Conservation (phyloP, 2,329 filamentous ascomycete species). For the Calonectria fujianensis region DNA sequence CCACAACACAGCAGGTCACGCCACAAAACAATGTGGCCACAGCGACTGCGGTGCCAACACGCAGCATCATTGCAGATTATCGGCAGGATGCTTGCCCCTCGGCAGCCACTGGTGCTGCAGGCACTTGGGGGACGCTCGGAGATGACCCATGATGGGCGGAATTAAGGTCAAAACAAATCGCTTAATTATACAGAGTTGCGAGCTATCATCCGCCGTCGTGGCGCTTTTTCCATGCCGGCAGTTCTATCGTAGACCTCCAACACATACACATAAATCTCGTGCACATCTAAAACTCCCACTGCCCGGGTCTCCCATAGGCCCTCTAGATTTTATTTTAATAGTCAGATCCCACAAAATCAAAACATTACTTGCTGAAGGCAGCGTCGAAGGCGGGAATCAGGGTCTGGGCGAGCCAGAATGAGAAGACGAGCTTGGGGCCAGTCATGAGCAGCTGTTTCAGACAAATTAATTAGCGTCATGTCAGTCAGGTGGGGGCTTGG, state of each 20-base stretch:
- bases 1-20: conserved; percentile 53
- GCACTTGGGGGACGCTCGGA: conserved; percentile 7
- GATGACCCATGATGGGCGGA: not conserved
- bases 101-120: conserved; percentile 7
- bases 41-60: not conserved
- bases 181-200: conserved; percentile 58
- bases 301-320: conserved; percentile 30
- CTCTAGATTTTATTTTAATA: conserved; percentile 37
- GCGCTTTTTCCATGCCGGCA: conserved; percentile 45
- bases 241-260: conserved; percentile 51
- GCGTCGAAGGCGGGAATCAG: conserved; percentile 92
- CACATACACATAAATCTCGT: conserved; percentile 45
- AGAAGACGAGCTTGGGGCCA: conserved; percentile 98
- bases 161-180: conserved; percentile 54
- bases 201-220: conserved; percentile 46
- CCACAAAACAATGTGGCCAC: conserved; percentile 49
- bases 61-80: not conserved
- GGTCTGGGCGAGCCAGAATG: conserved; percentile 99
- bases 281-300: conserved; percentile 49
- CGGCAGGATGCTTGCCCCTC: conserved; percentile 17
- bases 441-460: conserved; percentile 89
- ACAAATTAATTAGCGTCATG: conserved; percentile 46
- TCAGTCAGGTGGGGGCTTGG: conserved; percentile 39
- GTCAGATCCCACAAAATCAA: conserved; percentile 23
- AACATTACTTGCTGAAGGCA: conserved; percentile 59